Evolutionary conservation across 2,329 filamentous ascomycete species (phyloP).

Genomic region (Aplosporella prunicola): DNA sequence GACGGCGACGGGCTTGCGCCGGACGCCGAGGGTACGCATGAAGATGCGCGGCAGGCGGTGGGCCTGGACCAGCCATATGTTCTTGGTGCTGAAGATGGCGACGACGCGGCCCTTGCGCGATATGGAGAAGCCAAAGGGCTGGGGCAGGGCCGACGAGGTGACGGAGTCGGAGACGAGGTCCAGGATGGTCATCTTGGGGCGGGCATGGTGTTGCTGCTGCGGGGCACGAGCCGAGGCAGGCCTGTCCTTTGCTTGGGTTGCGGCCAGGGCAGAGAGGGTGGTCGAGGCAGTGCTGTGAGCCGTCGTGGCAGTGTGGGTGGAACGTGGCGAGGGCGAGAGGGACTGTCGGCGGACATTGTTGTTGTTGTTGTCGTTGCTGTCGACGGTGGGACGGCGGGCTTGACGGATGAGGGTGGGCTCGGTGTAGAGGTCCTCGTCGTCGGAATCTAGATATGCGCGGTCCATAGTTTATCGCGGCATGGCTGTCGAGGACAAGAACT

Average conservation of each 20-base stretch:
- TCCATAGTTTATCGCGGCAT: conserved; percentile 10
- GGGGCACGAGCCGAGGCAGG: conserved; percentile 1
- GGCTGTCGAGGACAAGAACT: background rate
- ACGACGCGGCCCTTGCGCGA: conserved; percentile 28
- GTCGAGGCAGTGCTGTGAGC: conserved; percentile 10
- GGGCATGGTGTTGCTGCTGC: conserved; percentile 16
- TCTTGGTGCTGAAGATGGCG: conserved; percentile 28
- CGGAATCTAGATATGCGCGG: conserved; percentile 8
- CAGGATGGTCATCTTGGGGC: conserved; percentile 25
- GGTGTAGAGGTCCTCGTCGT: conserved; percentile 9
- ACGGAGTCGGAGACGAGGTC: conserved; percentile 30
- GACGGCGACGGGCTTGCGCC: conserved; percentile 43
- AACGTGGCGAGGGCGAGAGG: conserved; percentile 8
- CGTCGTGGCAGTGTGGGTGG: conserved; percentile 10
- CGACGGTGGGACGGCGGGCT: background rate
- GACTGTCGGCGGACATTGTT: conserved; percentile 2
- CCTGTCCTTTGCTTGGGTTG: conserved; percentile 4
- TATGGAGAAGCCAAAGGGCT: conserved; percentile 28
- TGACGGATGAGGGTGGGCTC: conserved; percentile 14
- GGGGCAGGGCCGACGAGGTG: conserved; percentile 29
- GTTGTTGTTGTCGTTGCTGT: background rate
- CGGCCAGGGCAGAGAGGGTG: conserved; percentile 6
- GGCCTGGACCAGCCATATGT: conserved; percentile 30
- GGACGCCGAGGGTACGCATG: conserved; percentile 27
- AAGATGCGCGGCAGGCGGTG: conserved; percentile 26